Conservation (phyloP, 768 basidiomycete species). For the Jaapia argillacea region DNA sequence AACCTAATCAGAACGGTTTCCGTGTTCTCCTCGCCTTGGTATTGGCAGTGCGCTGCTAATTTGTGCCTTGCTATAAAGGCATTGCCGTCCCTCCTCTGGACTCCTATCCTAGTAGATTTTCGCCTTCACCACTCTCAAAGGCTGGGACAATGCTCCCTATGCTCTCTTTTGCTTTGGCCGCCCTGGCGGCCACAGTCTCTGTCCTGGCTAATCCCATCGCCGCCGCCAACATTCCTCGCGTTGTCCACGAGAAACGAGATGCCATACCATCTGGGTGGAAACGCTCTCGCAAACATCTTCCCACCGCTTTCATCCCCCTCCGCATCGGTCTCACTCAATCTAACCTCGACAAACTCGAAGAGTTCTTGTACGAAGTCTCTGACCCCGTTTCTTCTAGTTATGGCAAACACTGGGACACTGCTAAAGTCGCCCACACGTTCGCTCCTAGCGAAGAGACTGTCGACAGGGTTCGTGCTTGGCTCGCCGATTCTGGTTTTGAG, state of each 20-base stretch:
- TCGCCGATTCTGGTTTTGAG: conserved; percentile 6
- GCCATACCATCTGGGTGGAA: not conserved
- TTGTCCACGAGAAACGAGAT: conserved; percentile 1
- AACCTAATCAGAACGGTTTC: too few relatives aligned
- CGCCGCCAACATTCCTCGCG: not conserved
- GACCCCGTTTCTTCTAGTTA: conserved; percentile 4
- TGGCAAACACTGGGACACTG: conserved; percentile 6
- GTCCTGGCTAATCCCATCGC: not conserved
- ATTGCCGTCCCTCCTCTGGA: too few relatives aligned
- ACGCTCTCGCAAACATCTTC: not conserved
- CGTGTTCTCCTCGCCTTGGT: too few relatives aligned
- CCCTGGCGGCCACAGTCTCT: not conserved
- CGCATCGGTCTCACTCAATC: conserved; percentile 6
- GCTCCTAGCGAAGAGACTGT: not conserved
- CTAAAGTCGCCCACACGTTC: not conserved
- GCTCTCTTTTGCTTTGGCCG: too few relatives aligned
- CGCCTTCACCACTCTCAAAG: too few relatives aligned
- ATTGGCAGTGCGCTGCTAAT: too few relatives aligned
- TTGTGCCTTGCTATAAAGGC: too few relatives aligned
- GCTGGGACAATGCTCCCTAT: too few relatives aligned
- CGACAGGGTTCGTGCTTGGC: conserved; percentile 4
- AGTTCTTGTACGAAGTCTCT: conserved; percentile 5
- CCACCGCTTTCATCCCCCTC: not conserved
- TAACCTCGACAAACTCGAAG: conserved; percentile 7
- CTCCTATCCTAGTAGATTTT: too few relatives aligned